Conservation (phyloP, 148 eudicot genomes). For the Oxyria digyna region DNA sequence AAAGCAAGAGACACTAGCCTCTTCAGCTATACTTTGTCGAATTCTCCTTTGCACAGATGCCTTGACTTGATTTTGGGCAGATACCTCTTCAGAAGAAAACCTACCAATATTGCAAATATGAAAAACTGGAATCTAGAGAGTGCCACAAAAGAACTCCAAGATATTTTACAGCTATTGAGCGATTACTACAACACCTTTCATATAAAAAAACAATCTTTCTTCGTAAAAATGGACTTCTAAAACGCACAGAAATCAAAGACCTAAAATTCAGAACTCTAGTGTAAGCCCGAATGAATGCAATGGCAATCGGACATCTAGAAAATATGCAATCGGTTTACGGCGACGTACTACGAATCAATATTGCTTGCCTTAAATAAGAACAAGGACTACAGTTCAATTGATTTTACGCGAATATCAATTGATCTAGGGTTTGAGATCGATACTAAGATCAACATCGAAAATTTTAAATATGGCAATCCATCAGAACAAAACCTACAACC, state of each 20-base stretch:
- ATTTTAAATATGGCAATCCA: background rate
- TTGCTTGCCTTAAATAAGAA: background rate
- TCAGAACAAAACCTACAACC: background rate
- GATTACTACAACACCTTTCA: background rate
- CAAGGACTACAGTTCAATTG: background rate
- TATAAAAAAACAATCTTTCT: background rate
- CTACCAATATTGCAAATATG: conserved; percentile 21
- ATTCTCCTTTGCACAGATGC: conserved; percentile 91
- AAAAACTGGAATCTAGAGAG: background rate
- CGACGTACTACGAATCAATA: background rate
- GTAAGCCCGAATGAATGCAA: background rate
- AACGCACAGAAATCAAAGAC: background rate
- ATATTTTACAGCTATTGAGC: background rate
- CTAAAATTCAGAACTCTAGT: background rate
- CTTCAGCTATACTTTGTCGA: conserved; percentile 87
- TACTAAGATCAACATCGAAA: background rate
- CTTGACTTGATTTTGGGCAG: conserved; percentile 98
- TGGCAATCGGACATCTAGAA: background rate
- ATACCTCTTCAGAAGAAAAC: conserved; percentile 85
- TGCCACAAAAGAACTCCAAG: background rate
- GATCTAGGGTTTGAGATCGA: background rate
- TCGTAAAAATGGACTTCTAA: background rate
- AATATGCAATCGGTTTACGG: background rate
- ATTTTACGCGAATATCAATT: background rate
- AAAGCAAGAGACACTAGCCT: conserved; percentile 29